Evolutionary conservation across 2,329 filamentous ascomycete genomes (phyloP).

Genomic region (Spiromastix sp.): DNA sequence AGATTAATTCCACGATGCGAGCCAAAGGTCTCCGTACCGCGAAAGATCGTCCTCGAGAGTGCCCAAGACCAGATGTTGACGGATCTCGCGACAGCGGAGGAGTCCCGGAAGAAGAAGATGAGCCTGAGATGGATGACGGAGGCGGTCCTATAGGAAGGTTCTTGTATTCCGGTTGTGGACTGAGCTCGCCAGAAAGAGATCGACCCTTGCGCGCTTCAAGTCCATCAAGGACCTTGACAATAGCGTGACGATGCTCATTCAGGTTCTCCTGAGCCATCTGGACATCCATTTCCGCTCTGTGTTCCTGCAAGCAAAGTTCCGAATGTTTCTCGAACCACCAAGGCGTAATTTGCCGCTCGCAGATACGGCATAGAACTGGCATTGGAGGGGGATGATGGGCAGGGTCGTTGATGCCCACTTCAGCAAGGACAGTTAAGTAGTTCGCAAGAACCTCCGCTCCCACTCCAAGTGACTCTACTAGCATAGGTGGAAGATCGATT

Average conservation of each 20-base stretch:
- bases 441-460: constrained; percentile 91
- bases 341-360: constrained; percentile 89
- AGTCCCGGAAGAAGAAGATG: constrained; percentile 58
- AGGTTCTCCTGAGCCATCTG: constrained; percentile 90
- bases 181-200: constrained; percentile 33
- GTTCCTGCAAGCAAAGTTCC: constrained; percentile 89
- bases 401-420: constrained; percentile 66
- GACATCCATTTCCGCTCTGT: constrained; percentile 94
- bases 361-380: constrained; percentile 89
- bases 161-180: constrained; percentile 69
- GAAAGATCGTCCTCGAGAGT: constrained; percentile 75
- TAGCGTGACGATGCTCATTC: constrained; percentile 83
- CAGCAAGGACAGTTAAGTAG: constrained; percentile 81
- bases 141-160: constrained; percentile 71
- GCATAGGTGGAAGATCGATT: constrained; percentile 79
- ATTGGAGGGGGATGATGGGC: constrained; percentile 67
- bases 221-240: constrained; percentile 89
- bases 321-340: constrained; percentile 99
- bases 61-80: constrained; percentile 59
- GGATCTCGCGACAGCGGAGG: constrained; percentile 58
- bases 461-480: constrained; percentile 88
- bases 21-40: constrained; percentile 81
- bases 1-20: constrained; percentile 84
- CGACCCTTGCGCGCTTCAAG: constrained; percentile 56
- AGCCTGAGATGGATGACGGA: constrained; percentile 56